Evolutionary conservation across 768 basidiomycete genomes (phyloP).

Genomic region (Filobasidium floriforme): DNA sequence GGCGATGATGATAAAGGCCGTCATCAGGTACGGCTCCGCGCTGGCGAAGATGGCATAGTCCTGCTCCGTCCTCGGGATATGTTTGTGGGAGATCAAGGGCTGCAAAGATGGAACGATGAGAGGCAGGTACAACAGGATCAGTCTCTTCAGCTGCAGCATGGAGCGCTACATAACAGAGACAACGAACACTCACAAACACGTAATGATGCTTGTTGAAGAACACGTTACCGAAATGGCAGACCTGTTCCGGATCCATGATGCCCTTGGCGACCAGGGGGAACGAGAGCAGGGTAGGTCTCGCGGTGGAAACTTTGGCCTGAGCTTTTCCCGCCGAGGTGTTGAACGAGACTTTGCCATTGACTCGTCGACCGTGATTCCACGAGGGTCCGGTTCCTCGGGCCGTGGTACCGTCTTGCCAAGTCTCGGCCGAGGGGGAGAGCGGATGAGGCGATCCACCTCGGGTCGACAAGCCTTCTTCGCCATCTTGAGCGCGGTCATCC

Average conservation of each 20-base stretch:
- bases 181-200: slow-evolving; percentile 29
- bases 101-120: slow-evolving; percentile 6
- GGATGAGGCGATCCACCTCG: too few species aligned
- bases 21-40: slow-evolving; percentile 16
- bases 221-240: slow-evolving; percentile 26
- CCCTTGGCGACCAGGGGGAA: slow-evolving; percentile 32
- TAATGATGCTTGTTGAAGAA: slow-evolving; percentile 37
- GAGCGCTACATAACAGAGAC: neutral
- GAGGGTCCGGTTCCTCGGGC: too few species aligned
- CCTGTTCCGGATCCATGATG: slow-evolving; percentile 26
- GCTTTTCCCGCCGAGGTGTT: neutral
- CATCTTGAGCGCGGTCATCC: neutral
- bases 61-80: slow-evolving; percentile 29
- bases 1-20: slow-evolving; percentile 34
- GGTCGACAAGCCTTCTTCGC: neutral
- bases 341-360: too few species aligned
- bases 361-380: too few species aligned
- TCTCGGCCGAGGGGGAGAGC: too few species aligned
- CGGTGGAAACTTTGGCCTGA: neutral
- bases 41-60: slow-evolving; percentile 28
- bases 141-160: neutral
- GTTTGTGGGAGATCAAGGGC: slow-evolving; percentile 36
- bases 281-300: neutral
- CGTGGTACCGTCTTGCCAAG: too few species aligned
- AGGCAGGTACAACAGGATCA: neutral